These are phyloP conservation scores for Plantago lanceolata DNA, from an alignment of 305 asterid species.

Conservation along the genomic window DNA sequence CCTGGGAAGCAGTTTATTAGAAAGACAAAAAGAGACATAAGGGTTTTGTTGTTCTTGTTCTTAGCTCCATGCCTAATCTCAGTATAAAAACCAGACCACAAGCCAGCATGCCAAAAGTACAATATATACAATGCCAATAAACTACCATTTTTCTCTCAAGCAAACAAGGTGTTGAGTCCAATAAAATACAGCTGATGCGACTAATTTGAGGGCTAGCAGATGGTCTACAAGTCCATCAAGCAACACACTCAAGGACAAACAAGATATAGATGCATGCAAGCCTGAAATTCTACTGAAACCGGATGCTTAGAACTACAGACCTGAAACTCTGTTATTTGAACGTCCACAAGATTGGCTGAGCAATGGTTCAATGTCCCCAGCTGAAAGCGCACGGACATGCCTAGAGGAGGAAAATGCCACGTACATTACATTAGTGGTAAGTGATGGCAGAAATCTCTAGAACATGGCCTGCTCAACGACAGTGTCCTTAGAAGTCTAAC, in stretches of 20 bases:
- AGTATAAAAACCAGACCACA: not conserved
- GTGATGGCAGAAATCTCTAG: not conserved
- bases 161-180: not conserved
- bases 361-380: constrained; percentile 66
- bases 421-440: not conserved
- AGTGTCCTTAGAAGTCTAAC: constrained; percentile 14
- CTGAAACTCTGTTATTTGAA: constrained; percentile 59
- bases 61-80: not conserved
- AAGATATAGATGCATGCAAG: constrained; percentile 20
- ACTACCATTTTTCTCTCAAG: not conserved
- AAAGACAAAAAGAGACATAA: too few relatives aligned
- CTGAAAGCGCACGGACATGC: constrained; percentile 83
- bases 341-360: constrained; percentile 46
- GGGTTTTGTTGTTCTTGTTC: too few relatives aligned
- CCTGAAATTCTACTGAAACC: constrained; percentile 3
- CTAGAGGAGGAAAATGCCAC: constrained; percentile 31
- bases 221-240: not conserved
- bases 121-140: not conserved
- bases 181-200: too few relatives aligned
- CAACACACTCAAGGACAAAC: not conserved
- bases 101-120: not conserved
- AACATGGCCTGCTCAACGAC: constrained; percentile 1
- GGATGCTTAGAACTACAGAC: constrained; percentile 31
- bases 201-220: not conserved
- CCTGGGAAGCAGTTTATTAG: too few relatives aligned